Conservation (phyloP, 2,329 filamentous ascomycete genomes). For the Aureobasidium sp. region DNA sequence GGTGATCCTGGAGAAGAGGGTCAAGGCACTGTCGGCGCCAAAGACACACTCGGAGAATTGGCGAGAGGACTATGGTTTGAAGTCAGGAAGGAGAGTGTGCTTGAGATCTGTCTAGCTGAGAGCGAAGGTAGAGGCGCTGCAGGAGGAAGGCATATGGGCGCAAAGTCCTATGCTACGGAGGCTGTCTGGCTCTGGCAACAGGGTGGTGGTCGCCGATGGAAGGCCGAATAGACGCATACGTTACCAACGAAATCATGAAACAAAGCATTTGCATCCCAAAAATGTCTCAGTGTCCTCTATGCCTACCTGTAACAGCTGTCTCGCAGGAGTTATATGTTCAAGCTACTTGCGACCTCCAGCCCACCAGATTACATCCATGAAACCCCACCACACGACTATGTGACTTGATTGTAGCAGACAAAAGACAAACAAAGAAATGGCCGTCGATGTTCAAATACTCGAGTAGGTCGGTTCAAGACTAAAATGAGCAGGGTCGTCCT, state of each 20-base stretch:
- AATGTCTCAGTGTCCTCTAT: not conserved
- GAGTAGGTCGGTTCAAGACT: not conserved
- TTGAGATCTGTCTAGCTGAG: slow-evolving; percentile 72
- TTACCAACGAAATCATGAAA: not conserved
- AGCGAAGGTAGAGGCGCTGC: slow-evolving; percentile 55
- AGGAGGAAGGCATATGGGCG: slow-evolving; percentile 61
- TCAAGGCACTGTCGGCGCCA: slow-evolving; percentile 36
- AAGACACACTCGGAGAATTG: slow-evolving; percentile 38
- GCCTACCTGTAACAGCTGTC: not conserved
- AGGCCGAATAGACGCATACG: slow-evolving; percentile 33
- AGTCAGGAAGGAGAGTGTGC: slow-evolving; percentile 66
- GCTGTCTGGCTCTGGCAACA: slow-evolving; percentile 82
- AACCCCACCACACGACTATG: not conserved
- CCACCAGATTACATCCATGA: not conserved
- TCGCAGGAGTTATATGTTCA: not conserved
- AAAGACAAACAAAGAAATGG: not conserved
- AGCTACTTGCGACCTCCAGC: not conserved
- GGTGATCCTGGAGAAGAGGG: slow-evolving; percentile 44
- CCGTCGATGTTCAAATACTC: not conserved
- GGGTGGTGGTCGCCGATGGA: slow-evolving; percentile 57
- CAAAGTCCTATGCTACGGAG: slow-evolving; percentile 77
- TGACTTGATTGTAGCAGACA: not conserved
- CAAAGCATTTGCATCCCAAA: not conserved
- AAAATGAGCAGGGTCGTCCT: not conserved
- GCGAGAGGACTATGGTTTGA: slow-evolving; percentile 78